Conservation (phyloP, 371 early-diverging fungal species). For the Capillidium rhysosporum region DNA sequence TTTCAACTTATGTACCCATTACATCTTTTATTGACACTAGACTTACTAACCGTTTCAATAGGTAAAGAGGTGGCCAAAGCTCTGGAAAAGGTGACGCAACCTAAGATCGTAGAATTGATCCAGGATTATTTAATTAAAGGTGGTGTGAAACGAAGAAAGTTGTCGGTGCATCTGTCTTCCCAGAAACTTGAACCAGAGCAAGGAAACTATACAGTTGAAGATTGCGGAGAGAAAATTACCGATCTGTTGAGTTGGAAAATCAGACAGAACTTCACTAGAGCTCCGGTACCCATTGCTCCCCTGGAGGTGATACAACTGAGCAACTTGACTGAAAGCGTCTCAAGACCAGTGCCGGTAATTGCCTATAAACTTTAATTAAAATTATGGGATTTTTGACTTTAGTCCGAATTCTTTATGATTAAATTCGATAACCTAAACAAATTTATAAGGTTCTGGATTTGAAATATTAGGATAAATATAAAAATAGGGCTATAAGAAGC, state of each 20-base stretch:
- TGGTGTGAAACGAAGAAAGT: background rate
- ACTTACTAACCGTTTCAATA: background rate
- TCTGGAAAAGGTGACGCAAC: background rate
- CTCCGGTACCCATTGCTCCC: background rate
- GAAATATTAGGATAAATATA: no score
- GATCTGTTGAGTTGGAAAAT: background rate
- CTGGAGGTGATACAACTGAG: background rate
- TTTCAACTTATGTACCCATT: constrained; percentile 31
- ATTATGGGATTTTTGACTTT: no score
- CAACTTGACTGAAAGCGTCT: no score
- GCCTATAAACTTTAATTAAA: no score
- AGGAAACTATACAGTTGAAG: background rate
- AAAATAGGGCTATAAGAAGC: no score
- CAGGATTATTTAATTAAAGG: background rate
- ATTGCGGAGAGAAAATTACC: background rate
- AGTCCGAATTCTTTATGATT: no score
- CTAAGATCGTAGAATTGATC: background rate
- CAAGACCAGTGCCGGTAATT: no score
- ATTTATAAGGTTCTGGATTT: no score
- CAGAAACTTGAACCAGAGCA: background rate
- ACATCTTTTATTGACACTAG: constrained; percentile 5
- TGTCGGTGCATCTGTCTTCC: constrained; percentile 1
- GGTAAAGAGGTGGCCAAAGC: background rate
- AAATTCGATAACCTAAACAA: no score
- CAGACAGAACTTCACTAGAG: background rate